Percentiles rank a stretch among this genome's conserved stretches.
Evolutionary conservation across 2,329 filamentous ascomycete species (phyloP).

Genomic region (Fusarium compactum): DNA sequence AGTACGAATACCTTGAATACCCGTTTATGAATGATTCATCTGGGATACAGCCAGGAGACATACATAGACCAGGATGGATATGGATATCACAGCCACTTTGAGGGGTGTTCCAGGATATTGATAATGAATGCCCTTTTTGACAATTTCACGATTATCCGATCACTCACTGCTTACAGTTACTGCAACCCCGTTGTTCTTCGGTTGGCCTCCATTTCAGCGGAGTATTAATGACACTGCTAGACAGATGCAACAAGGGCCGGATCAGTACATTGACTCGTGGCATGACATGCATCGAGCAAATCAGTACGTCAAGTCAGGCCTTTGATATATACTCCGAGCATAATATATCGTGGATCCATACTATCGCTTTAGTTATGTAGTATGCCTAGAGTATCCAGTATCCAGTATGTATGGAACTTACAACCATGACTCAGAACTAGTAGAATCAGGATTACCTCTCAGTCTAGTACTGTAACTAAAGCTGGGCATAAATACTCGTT

Average conservation of each 20-base stretch:
- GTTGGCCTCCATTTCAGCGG: slow-evolving; percentile 8
- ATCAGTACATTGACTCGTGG: slow-evolving; percentile 12
- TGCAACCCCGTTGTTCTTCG: slow-evolving; percentile 6
- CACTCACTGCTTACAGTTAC: slow-evolving; percentile 13
- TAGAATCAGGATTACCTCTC: neutral
- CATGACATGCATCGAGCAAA: slow-evolving; percentile 16
- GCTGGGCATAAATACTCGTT: slow-evolving; percentile 5
- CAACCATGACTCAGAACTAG: neutral
- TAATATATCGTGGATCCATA: neutral
- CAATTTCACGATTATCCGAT: slow-evolving; percentile 31
- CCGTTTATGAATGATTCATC: neutral
- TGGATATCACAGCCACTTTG: slow-evolving; percentile 14
- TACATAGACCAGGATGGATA: slow-evolving; percentile 17
- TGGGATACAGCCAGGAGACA: slow-evolving; percentile 8
- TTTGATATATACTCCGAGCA: neutral
- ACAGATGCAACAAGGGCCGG: neutral
- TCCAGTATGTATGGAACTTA: neutral
- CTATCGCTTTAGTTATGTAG: neutral
- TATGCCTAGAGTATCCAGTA: neutral
- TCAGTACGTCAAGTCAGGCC: neutral
- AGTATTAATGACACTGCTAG: slow-evolving; percentile 6
- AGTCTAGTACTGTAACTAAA: neutral
- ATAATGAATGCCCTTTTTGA: slow-evolving; percentile 30
- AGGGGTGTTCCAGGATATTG: slow-evolving; percentile 25
- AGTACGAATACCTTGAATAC: neutral